Conservation (phyloP, 1,139 yeast genomes). For the Blastobotrys malaysiensis region DNA sequence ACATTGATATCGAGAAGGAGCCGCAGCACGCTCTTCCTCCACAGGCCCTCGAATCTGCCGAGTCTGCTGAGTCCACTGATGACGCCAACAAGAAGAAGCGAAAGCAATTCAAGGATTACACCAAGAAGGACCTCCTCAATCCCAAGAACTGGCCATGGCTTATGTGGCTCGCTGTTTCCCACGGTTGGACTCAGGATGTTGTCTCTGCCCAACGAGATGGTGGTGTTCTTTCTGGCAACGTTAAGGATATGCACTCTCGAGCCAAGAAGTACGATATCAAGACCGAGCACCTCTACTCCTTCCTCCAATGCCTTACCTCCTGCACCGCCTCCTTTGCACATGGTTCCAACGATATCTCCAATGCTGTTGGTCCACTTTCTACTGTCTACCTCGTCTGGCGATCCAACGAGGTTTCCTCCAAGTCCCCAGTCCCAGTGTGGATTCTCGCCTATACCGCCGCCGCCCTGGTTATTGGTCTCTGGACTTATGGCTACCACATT, state of each 20-base stretch:
- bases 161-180: constrained; percentile 6
- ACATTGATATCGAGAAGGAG: background rate
- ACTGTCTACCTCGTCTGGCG: constrained; percentile 62
- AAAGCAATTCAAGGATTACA: background rate
- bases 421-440: constrained; percentile 67
- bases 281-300: constrained; percentile 63
- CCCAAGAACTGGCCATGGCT: constrained; percentile 5
- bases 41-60: no score
- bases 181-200: constrained; percentile 61
- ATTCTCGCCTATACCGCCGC: constrained; percentile 63
- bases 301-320: constrained; percentile 69
- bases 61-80: background rate
- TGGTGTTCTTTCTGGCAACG: constrained; percentile 31
- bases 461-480: constrained; percentile 61
- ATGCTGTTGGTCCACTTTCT: constrained; percentile 73
- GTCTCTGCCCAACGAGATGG: constrained; percentile 44
- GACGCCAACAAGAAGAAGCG: background rate
- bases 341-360: constrained; percentile 72
- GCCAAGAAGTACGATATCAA: constrained; percentile 68
- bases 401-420: constrained; percentile 42
- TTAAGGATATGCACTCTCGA: constrained; percentile 47
- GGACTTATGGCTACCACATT: constrained; percentile 70
- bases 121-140: constrained; percentile 5
- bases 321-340: constrained; percentile 79
- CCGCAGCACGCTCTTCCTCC: background rate